A percentile compares a stretch with the other conserved stretches of the same genome.
phyloP scores from a whole-genome alignment of 2,329 filamentous ascomycete genomes.

The Stachybotrys echinatus region DNA sequence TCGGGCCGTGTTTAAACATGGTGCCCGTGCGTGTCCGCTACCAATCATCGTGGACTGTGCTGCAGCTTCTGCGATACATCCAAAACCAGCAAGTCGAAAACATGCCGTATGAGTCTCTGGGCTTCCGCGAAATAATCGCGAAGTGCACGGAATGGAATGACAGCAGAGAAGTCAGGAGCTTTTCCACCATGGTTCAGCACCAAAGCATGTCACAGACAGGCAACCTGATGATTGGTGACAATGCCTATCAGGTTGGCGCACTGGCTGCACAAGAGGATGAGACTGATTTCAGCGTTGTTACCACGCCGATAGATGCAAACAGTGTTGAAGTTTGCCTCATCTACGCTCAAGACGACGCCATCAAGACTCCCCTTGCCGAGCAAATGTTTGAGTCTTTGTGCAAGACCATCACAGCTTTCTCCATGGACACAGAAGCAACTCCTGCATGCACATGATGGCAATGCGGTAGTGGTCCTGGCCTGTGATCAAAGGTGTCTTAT shows the following conservation, averaged over 20 bases:
- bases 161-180: slow-evolving; percentile 7
- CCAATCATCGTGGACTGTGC: slow-evolving; percentile 22
- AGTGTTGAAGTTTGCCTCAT: slow-evolving; percentile 13
- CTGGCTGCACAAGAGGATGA: slow-evolving; percentile 12
- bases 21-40: slow-evolving; percentile 33
- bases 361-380: slow-evolving; percentile 1
- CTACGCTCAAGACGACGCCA: slow-evolving; percentile 6
- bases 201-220: slow-evolving; percentile 14
- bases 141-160: slow-evolving; percentile 16
- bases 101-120: slow-evolving; percentile 16
- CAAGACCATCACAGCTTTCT: slow-evolving; percentile 6
- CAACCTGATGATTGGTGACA: slow-evolving; percentile 8
- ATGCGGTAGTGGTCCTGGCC: too few relatives aligned
- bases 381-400: slow-evolving; percentile 10
- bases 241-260: slow-evolving; percentile 12
- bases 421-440: not conserved
- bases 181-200: slow-evolving; percentile 17
- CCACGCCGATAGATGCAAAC: slow-evolving; percentile 9
- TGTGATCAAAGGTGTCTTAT: too few relatives aligned
- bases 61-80: slow-evolving; percentile 29
- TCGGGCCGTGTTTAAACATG: slow-evolving; percentile 36
- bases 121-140: slow-evolving; percentile 15
- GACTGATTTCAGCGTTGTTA: slow-evolving; percentile 15
- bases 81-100: slow-evolving; percentile 33
- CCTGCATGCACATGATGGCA: not conserved